These are phyloP conservation scores for Exsudoporus frostii DNA, from an alignment of 768 basidiomycete genomes.

Conservation along the genomic window DNA sequence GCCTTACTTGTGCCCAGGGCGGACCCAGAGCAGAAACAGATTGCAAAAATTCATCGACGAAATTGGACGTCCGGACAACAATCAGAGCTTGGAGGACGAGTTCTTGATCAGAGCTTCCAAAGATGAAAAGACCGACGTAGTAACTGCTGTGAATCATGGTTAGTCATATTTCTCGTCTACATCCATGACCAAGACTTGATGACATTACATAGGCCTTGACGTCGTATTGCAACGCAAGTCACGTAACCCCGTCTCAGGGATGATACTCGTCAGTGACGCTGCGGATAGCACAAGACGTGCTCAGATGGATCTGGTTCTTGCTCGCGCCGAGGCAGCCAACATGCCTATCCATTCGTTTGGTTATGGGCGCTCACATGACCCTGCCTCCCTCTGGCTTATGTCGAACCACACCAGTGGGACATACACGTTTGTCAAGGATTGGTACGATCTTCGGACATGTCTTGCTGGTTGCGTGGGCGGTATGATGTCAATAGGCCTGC, in stretches of 20 bases:
- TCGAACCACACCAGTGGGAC: conserved; percentile 97
- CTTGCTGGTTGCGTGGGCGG: conserved; percentile 94
- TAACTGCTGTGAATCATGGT: conserved; percentile 98
- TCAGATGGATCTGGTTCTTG: conserved; percentile 98
- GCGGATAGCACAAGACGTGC: conserved; percentile 89
- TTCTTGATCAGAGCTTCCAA: conserved; percentile 69
- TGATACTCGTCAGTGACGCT: conserved; percentile 91
- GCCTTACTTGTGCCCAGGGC: conserved; percentile 81
- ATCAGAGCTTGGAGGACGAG: conserved; percentile 53
- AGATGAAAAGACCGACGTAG: conserved; percentile 96
- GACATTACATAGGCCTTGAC: conserved; percentile 63
- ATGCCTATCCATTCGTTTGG: conserved; percentile 97
- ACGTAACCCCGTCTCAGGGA: conserved; percentile 85
- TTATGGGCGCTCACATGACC: conserved; percentile 95
- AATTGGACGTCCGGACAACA: conserved; percentile 43
- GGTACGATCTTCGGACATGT: conserved; percentile 92
- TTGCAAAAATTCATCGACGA: conserved; percentile 79
- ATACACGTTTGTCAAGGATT: conserved; percentile 97
- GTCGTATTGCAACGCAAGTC: conserved; percentile 92
- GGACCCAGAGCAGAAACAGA: conserved; percentile 62
- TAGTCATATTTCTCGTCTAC: conserved; percentile 8
- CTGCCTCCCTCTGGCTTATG: conserved; percentile 97
- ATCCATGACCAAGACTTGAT: background rate
- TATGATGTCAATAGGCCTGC: conserved; percentile 91
- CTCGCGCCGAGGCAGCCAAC: conserved; percentile 94